Evolutionary conservation across 2,329 filamentous ascomycete genomes (phyloP).

Genomic region (Talaromyces sp.): DNA sequence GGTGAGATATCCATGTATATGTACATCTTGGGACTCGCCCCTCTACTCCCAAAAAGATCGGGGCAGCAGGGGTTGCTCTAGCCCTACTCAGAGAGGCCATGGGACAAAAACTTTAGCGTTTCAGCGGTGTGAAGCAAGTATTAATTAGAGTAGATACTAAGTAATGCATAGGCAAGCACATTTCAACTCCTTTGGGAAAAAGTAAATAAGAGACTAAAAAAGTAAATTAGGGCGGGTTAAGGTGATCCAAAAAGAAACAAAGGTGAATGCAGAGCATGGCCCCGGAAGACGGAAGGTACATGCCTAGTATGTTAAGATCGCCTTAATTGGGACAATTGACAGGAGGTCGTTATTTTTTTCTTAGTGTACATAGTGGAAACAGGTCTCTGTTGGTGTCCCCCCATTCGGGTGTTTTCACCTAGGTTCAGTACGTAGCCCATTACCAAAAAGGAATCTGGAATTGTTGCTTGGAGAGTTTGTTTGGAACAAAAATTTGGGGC

Average conservation of each 20-base stretch:
- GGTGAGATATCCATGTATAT: slow-evolving; percentile 5
- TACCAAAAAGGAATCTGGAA: background rate
- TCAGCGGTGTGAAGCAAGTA: slow-evolving; percentile 15
- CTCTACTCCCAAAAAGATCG: slow-evolving; percentile 3
- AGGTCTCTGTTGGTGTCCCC: background rate
- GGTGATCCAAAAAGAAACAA: slow-evolving; percentile 4
- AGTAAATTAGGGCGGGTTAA: background rate
- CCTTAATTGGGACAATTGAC: background rate
- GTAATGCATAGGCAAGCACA: background rate
- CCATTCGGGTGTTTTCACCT: background rate
- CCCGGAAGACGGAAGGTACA: background rate
- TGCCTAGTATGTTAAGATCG: slow-evolving; percentile 9
- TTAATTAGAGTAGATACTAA: background rate
- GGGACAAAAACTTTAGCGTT: slow-evolving; percentile 2
- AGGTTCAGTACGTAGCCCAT: background rate
- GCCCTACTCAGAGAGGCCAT: background rate
- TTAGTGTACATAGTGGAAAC: background rate
- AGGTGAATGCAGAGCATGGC: background rate
- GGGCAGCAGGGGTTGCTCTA: background rate
- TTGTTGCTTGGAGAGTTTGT: background rate
- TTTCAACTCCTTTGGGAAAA: background rate
- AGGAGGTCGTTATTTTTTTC: background rate
- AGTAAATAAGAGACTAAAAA: background rate
- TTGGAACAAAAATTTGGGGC: slow-evolving; percentile 11
- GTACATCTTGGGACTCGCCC: slow-evolving; percentile 3